Evolutionary conservation across 495 filamentous ascomycete genomes (phyloP), one percentile per base, ranked within the genome.

Genomic region (Aspergillus cavernicola): DNA sequence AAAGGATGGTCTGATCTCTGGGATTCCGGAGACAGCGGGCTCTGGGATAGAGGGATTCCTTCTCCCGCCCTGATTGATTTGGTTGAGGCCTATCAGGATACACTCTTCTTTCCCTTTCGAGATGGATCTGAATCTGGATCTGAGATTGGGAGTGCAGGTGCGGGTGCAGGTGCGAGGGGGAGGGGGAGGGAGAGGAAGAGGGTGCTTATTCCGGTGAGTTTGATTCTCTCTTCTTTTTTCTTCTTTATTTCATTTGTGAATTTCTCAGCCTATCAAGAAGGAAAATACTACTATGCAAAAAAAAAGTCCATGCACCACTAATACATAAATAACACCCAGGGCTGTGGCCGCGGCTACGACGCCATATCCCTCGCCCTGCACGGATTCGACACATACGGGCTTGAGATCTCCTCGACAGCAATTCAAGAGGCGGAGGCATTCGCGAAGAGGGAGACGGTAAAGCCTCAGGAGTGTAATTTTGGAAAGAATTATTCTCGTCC

Each of bases 11-110:
- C 60, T 3, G 53, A 54, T 2, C 61, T 76, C 7, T 75, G 74
- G 73, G 69, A 76, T 23, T 41, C 50, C 1, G 55, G 59, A 2
- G 53, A 69, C 12, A 70, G 56, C 36, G 48, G 65, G 13, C 58
- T 76, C 13, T 77, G 73, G 74, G 73, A 77, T 36, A 52, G 73
- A 11, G 73, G 70, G 0, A 66, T 64, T 20, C 66, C 73, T 0
- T 77, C 73, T 0, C 69, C 72, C 6, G 73, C 73, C 0, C 55
- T 77, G 22, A 57, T 74, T 23, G 70, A 77, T 51, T 45, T 71
- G 16, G n/a, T 77, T 8, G 73, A 73, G 43, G 50, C 64, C 6
- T 23, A 69, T 28, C 52, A 62, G 15, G 68, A 62, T 23, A 19
- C 26, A 8, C 32, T 66, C 1, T 39, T 67, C 5, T 29, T 36